Evolutionary conservation across 495 filamentous ascomycete genomes (phyloP).

Genomic region (Neurospora cerealis): DNA sequence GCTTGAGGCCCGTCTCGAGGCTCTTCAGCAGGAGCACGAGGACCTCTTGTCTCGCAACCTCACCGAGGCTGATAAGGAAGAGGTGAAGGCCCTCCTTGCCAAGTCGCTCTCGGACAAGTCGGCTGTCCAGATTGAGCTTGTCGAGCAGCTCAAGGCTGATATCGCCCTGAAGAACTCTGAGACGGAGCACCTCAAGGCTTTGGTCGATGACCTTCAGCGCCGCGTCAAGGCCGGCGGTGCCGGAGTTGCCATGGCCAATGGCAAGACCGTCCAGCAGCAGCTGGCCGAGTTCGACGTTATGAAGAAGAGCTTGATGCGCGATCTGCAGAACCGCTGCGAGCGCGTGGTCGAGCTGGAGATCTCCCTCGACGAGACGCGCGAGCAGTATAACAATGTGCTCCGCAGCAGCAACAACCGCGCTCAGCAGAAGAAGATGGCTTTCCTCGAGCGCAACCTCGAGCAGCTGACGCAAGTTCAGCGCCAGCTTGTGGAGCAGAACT

Average conservation of each 20-base stretch:
- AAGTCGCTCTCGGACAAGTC: constrained; percentile 65
- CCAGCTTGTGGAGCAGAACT: constrained; percentile 96
- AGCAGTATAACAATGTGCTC: constrained; percentile 97
- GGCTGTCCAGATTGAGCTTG: constrained; percentile 56
- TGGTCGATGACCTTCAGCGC: constrained; percentile 67
- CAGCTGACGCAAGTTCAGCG: constrained; percentile 95
- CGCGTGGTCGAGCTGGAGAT: constrained; percentile 97
- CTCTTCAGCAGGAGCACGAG: constrained; percentile 72
- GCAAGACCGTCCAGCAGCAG: constrained; percentile 94
- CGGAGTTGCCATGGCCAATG: constrained; percentile 51
- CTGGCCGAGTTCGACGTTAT: constrained; percentile 97
- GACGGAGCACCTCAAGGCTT: constrained; percentile 60
- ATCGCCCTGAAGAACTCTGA: constrained; percentile 63
- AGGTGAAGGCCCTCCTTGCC: constrained; percentile 69
- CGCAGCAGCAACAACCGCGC: constrained; percentile 92
- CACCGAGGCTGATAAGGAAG: constrained; percentile 64
- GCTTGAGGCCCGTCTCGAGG: constrained; percentile 62
- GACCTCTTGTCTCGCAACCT: constrained; percentile 72
- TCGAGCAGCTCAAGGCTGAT: constrained; percentile 63
- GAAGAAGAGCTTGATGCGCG: constrained; percentile 99
- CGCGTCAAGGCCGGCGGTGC: constrained; percentile 49
- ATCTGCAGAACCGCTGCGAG: constrained; percentile 96
- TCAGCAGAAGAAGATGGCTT: constrained; percentile 99
- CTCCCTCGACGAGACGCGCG: constrained; percentile 87
- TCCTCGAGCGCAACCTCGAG: constrained; percentile 95